Evolutionary conservation across 2,329 filamentous ascomycete genomes (phyloP), one percentile per base, ranked within the genome.

Genomic region (Rosellinia necatrix): DNA sequence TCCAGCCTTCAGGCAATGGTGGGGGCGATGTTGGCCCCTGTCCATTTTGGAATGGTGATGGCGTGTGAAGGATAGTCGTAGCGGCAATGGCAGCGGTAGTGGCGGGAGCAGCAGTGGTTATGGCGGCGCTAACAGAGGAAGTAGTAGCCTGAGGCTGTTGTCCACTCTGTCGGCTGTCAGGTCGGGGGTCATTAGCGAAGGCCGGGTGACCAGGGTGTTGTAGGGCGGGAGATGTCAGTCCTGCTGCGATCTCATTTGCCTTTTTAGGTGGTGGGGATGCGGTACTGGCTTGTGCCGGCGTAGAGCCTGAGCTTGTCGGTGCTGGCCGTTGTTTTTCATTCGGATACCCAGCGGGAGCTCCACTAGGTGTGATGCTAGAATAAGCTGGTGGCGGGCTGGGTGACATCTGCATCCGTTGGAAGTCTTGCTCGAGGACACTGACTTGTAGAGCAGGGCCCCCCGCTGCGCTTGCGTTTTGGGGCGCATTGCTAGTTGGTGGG

Each of bases 1-100:
- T 97, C 94, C 94, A 99, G 29, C 94, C 94, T 75, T 99, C 94
- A 5, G 94, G 94, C 13, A 99, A 81, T 2, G 93, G 94, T 19
- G 94, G 94, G 27, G 94, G 94, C 13, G 92, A 96, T 22, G 88
- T 85, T 25, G 91, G 91, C 1, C 88, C 71, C 54, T 74, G 73
- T 1, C 69, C 60, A 21, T 59, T 70, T 43, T 72, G 71, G 46
- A 79, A 74, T n/a, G 78, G 74, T 0, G 78, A 78, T 0, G 75
- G 74, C 8, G 75, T 77, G 44, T 76, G 76, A 25, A 73, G 57
- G 12, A 64, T 41, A 12, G 50, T 21, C 8, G 46, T 12, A 3
- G 52, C 22, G 9, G 42, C 17, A 24, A 24, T 38, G 6, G 40
- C 49, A 4, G 10, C 56, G 13, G 50, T 32, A 17, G 27, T n/a